Conservation (phyloP, 805 yeast genomes). For the Geotrichum ghanense region DNA sequence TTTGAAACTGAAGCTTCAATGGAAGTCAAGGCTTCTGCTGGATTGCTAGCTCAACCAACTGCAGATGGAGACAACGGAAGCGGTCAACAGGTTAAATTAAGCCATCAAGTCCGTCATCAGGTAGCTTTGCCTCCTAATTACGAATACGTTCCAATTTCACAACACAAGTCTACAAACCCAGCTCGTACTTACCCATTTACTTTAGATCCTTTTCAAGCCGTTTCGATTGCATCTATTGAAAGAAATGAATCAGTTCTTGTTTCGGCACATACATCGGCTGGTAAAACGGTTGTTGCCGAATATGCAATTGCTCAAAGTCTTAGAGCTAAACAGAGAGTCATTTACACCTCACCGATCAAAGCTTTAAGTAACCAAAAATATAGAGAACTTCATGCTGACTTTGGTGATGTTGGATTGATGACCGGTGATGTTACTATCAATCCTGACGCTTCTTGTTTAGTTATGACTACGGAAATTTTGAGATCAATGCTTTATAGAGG, state of each 20-base stretch:
- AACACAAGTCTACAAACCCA: slow-evolving; percentile 65
- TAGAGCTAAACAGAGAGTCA: slow-evolving; percentile 83
- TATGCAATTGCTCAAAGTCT: slow-evolving; percentile 95
- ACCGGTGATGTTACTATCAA: slow-evolving; percentile 98
- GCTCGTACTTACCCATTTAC: slow-evolving; percentile 90
- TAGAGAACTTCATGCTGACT: slow-evolving; percentile 82
- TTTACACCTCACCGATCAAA: slow-evolving; percentile 90
- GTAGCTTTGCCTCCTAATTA: slow-evolving; percentile 92
- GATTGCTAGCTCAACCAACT: slow-evolving; percentile 38
- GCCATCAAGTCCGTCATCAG: slow-evolving; percentile 94
- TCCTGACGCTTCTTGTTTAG: slow-evolving; percentile 96
- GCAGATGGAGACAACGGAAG: slow-evolving; percentile 25
- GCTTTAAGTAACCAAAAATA: slow-evolving; percentile 92
- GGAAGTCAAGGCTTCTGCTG: slow-evolving; percentile 75
- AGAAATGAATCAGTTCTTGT: slow-evolving; percentile 89
- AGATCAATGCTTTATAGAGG: slow-evolving; percentile 96
- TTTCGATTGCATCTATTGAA: slow-evolving; percentile 92
- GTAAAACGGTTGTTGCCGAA: slow-evolving; percentile 95
- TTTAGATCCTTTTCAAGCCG: slow-evolving; percentile 95
- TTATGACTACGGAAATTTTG: slow-evolving; percentile 97
- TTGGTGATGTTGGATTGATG: slow-evolving; percentile 96
- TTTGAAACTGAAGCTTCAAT: slow-evolving; percentile 83
- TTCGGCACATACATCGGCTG: slow-evolving; percentile 96
- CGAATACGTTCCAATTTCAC: slow-evolving; percentile 77
- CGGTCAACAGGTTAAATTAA: slow-evolving; percentile 51